Conservation (phyloP, 1,284 basidiomycete genomes). For the Trichosporon ovoides region DNA sequence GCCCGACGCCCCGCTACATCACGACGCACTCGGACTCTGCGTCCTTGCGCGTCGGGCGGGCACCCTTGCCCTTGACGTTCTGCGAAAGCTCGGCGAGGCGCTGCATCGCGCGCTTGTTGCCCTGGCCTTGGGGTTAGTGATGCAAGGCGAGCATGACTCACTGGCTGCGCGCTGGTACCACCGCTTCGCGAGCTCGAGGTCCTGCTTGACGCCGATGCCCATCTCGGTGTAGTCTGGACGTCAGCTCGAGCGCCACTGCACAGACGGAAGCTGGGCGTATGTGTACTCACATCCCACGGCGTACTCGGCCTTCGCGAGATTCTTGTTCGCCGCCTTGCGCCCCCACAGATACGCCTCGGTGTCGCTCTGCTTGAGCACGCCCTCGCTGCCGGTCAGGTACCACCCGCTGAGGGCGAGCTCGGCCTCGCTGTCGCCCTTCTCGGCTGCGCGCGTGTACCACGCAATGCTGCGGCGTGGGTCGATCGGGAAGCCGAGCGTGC, state of each 20-base stretch:
- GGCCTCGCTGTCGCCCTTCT: constrained; percentile 88
- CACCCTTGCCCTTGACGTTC: constrained; percentile 50
- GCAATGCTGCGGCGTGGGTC: constrained; percentile 90
- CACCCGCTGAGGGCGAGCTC: constrained; percentile 95
- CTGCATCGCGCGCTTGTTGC: constrained; percentile 60
- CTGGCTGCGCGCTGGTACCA: constrained; percentile 99
- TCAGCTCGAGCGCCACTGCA: neutral
- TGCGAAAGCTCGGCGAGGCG: constrained; percentile 69
- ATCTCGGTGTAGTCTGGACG: constrained; percentile 80
- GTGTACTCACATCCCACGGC: constrained; percentile 67
- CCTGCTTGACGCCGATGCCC: constrained; percentile 94
- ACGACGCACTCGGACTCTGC: constrained; percentile 88
- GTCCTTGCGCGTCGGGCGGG: constrained; percentile 81
- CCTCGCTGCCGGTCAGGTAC: constrained; percentile 94
- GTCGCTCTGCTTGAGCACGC: constrained; percentile 94
- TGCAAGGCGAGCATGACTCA: constrained; percentile 51
- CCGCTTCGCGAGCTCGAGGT: constrained; percentile 89
- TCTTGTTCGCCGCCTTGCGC: constrained; percentile 85
- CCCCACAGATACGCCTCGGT: constrained; percentile 97
- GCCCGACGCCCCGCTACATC: constrained; percentile 48
- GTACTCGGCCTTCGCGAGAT: constrained; percentile 88
- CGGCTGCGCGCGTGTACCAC: constrained; percentile 97
- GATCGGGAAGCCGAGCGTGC: constrained; percentile 78
- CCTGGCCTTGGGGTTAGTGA: constrained; percentile 34
- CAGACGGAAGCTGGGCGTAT: neutral